Conservation (phyloP, 148 eudicot species). For the Rhododendron kiyosumense region DNA sequence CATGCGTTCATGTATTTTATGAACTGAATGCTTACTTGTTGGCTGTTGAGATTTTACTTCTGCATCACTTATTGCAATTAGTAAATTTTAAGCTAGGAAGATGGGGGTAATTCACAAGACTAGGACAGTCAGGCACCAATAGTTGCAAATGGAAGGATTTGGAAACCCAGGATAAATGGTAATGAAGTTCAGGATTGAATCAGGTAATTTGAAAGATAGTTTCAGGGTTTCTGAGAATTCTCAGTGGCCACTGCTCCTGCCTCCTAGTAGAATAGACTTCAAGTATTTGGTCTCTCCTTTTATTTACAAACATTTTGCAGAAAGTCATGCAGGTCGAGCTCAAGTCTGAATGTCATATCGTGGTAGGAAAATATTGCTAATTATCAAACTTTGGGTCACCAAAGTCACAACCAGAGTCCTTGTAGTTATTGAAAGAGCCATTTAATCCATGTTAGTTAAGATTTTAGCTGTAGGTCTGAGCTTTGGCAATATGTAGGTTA, state of each 20-base stretch:
- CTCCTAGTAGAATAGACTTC: too few relatives aligned
- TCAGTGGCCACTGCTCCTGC: too few relatives aligned
- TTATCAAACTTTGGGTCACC: not conserved
- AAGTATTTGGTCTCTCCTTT: not conserved
- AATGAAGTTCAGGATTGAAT: not conserved
- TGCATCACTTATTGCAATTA: too few relatives aligned
- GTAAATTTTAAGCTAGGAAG: too few relatives aligned
- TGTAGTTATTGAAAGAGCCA: not conserved
- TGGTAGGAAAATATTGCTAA: not conserved
- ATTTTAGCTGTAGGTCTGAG: too few relatives aligned
- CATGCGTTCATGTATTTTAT: not conserved
- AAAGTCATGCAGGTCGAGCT: not conserved
- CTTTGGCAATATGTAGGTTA: too few relatives aligned
- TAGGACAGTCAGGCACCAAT: not conserved
- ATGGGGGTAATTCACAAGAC: not conserved
- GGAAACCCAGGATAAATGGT: not conserved
- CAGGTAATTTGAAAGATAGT: not conserved
- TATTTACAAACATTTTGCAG: not conserved
- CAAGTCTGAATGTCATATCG: not conserved
- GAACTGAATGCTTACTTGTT: not conserved
- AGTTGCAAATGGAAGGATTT: not conserved
- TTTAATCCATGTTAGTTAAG: not conserved
- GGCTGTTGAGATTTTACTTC: too few relatives aligned
- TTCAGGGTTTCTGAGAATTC: too few relatives aligned
- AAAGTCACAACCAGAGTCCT: not conserved